A percentile compares a stretch with the other conserved stretches of the same genome.
Evolutionary conservation across 768 basidiomycete genomes (phyloP).

Genomic region (Tremella fuciformis): DNA sequence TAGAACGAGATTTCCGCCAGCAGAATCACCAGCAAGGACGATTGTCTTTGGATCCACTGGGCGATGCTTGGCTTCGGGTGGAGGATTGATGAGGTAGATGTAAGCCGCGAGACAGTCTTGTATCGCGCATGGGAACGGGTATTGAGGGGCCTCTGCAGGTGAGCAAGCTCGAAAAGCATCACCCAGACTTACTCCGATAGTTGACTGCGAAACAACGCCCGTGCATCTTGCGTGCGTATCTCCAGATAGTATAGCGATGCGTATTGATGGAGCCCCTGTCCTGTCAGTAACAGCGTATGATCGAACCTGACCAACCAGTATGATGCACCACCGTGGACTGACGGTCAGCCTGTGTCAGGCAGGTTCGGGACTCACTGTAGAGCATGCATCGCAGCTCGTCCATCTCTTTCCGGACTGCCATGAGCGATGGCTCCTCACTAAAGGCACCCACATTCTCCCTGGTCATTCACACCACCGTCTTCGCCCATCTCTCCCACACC

Average conservation of each 20-base stretch:
- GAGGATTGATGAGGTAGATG: constrained; percentile 84
- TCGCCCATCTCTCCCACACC: constrained; percentile 15
- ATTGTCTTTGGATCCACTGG: constrained; percentile 79
- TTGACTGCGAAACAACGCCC: constrained; percentile 71
- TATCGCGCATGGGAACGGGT: constrained; percentile 83
- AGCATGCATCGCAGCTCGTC: constrained; percentile 81
- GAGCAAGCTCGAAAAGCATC: background rate
- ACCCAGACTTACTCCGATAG: constrained; percentile 56
- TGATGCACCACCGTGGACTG: constrained; percentile 52
- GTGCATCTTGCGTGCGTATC: constrained; percentile 85
- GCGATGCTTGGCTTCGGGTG: constrained; percentile 68
- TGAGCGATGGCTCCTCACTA: constrained; percentile 9
- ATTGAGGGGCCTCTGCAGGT: constrained; percentile 69
- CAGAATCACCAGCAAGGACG: constrained; percentile 84
- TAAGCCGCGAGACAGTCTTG: constrained; percentile 89
- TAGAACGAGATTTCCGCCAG: constrained; percentile 81
- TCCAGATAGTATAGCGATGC: constrained; percentile 60
- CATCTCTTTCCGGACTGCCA: constrained; percentile 60
- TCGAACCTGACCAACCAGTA: constrained; percentile 6
- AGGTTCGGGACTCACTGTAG: constrained; percentile 62
- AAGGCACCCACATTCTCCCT: constrained; percentile 30
- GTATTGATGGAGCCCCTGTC: constrained; percentile 51
- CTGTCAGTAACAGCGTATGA: background rate
- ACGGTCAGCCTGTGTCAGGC: constrained; percentile 6
- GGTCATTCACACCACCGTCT: constrained; percentile 13